Percentiles rank a stretch among this genome's conserved stretches.
Conservation (phyloP, 306 rosid species). For the Gastrolobium bilobum region DNA sequence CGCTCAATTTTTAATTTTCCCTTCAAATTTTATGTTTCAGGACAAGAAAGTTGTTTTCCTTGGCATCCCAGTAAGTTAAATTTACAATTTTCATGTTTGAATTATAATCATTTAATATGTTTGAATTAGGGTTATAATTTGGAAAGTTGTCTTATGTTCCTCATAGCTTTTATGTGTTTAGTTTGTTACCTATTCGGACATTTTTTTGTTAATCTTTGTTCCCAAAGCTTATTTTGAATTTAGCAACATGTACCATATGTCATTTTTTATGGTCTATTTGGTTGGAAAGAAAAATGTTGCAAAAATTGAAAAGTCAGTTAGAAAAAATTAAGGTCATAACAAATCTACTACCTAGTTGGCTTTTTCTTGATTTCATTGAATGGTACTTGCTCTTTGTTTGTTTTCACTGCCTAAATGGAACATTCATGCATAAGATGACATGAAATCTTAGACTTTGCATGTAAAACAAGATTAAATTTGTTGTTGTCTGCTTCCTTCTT, state of each 20-base stretch:
- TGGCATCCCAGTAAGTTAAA: conserved; percentile 89
- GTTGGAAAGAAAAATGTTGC: no score
- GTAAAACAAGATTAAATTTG: conserved; percentile 32
- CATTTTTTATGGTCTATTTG: neutral
- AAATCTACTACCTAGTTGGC: conserved; percentile 36
- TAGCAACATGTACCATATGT: neutral
- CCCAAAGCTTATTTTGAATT: no score
- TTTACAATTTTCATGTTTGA: neutral
- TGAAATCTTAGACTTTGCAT: conserved; percentile 4
- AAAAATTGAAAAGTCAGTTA: no score
- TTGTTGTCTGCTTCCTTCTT: conserved; percentile 27
- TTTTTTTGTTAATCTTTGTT: neutral
- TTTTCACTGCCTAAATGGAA: conserved; percentile 22
- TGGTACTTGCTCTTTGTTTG: conserved; percentile 28
- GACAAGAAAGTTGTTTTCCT: conserved; percentile 89
- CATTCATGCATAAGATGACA: conserved; percentile 8
- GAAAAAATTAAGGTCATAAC: neutral
- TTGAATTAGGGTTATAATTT: no score
- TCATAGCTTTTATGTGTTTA: conserved; percentile 21
- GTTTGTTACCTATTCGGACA: conserved; percentile 20
- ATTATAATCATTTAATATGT: no score
- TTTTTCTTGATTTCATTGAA: conserved; percentile 37
- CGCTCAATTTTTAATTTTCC: conserved; percentile 16
- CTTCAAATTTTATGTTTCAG: conserved; percentile 56
- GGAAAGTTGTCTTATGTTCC: conserved; percentile 42